Conservation (phyloP, 306 rosid species). For the Albizia julibrissin region DNA sequence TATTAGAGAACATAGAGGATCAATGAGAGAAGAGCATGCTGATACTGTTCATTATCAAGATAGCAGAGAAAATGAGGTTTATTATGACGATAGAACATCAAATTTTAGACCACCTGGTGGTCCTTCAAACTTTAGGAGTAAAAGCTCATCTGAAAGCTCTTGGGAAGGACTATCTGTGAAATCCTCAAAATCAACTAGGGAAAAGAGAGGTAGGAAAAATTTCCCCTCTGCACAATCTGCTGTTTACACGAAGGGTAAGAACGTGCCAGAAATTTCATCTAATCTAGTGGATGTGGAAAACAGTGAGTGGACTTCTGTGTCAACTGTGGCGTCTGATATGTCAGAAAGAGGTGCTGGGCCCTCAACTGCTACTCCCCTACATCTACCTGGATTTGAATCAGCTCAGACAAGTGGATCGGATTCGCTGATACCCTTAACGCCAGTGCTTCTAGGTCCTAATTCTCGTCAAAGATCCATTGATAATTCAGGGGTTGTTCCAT, state of each 20-base stretch:
- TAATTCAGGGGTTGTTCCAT: slow-evolving; percentile 62
- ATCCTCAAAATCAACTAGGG: slow-evolving; percentile 78
- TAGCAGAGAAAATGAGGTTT: slow-evolving; percentile 61
- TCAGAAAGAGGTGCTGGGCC: slow-evolving; percentile 60
- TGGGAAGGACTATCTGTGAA: slow-evolving; percentile 86
- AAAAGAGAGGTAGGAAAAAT: slow-evolving; percentile 61
- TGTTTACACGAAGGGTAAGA: slow-evolving; percentile 59
- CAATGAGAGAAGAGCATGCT: slow-evolving; percentile 50
- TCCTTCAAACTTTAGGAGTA: slow-evolving; percentile 61
- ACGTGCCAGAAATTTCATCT: slow-evolving; percentile 66
- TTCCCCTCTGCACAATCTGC: slow-evolving; percentile 49
- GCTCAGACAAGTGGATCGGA: slow-evolving; percentile 82
- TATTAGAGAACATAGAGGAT: slow-evolving; percentile 57
- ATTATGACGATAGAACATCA: slow-evolving; percentile 65
- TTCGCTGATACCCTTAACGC: slow-evolving; percentile 59
- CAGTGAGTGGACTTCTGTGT: slow-evolving; percentile 62
- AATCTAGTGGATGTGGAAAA: slow-evolving; percentile 66
- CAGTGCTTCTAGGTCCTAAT: slow-evolving; percentile 70
- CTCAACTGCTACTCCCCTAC: slow-evolving; percentile 47
- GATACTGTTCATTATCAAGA: slow-evolving; percentile 75
- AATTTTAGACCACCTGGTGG: slow-evolving; percentile 54
- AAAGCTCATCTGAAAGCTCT: slow-evolving; percentile 80
- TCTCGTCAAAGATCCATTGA: slow-evolving; percentile 71
- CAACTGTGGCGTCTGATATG: slow-evolving; percentile 52
- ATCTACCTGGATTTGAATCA: slow-evolving; percentile 67